phyloP scores from a whole-genome alignment of 495 filamentous ascomycete genomes.

The Thermothielavioides terrestris region DNA sequence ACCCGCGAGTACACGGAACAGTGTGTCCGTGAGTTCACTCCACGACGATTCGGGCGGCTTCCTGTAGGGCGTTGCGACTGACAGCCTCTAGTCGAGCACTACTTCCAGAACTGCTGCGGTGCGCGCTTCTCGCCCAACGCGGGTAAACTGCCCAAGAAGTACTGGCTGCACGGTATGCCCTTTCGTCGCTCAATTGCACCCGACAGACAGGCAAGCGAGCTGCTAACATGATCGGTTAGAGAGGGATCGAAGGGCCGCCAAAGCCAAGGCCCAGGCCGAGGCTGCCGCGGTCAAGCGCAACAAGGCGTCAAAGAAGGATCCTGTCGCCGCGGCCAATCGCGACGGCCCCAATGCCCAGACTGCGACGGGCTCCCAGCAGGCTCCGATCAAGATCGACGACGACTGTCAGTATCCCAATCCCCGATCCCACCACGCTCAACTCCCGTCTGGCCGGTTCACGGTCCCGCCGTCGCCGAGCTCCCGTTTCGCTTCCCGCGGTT shows the following conservation, averaged over 20 bases:
- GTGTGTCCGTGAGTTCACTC: conserved; percentile 32
- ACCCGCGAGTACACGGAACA: conserved; percentile 29
- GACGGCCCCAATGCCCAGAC: too few relatives aligned
- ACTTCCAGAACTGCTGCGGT: conserved; percentile 32
- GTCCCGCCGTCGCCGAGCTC: not conserved
- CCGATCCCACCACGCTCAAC: not conserved
- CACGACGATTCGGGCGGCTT: too few relatives aligned
- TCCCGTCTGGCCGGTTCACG: not conserved
- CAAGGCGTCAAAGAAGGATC: too few relatives aligned
- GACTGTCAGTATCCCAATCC: conserved; percentile 3
- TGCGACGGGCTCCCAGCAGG: not conserved
- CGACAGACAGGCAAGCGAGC: not conserved
- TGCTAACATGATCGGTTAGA: not conserved
- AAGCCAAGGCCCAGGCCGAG: too few relatives aligned
- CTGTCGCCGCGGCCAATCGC: too few relatives aligned
- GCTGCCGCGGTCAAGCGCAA: too few relatives aligned
- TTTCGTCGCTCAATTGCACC: too few relatives aligned
- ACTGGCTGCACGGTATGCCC: not conserved
- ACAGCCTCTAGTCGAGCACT: conserved; percentile 43
- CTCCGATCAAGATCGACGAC: not conserved
- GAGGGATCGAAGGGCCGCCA: too few relatives aligned
- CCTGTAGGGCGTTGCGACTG: too few relatives aligned
- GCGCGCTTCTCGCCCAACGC: conserved; percentile 28
- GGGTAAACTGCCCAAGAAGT: not conserved
- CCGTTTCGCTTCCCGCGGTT: not conserved